Evolutionary conservation across 2,329 filamentous ascomycete genomes (phyloP), one percentile per base, ranked within the genome.

Genomic region (Tolypocladium tundrense): DNA sequence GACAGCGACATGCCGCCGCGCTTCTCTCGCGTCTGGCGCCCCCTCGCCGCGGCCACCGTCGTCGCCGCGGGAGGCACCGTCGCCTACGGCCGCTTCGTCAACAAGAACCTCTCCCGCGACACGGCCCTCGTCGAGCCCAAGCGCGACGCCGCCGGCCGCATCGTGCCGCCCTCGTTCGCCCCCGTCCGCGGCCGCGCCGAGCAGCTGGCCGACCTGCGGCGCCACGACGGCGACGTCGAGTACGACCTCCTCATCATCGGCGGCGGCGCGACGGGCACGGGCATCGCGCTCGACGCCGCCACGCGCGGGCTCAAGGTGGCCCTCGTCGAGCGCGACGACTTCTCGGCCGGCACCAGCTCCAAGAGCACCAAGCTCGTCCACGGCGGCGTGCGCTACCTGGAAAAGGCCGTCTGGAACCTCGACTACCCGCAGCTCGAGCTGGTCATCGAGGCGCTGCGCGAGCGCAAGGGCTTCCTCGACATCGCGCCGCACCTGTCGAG

Each of bases 301-400:
- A 92, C 89, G 2, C 82, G 89, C 64, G 89, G 89, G 2, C 75
- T 93, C 66, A 90, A 86, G 73, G 89, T 94, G 59, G 89, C 90
- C 14, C 75, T 92, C 55, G 88, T 94, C 19, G 89, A 94, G 75
- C 81, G 88, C 61, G 90, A 93, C 70, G 89, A 94, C 73, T 94
- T 93, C 70, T 87, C 86, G 65, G 82, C 86, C 61, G 89, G 90
- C 37, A 93, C 89, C 45, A 91, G 88, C 76, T 90, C 87, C 72
- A 93, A 93, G 77, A 91, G 88, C 75, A 94, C 89, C 54, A 94
- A 94, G 74, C 79, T 94, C 56, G 90, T 94, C 21, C 89, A 94
- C 73, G 89, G 89, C 64, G 89, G 89, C 68, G 90, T 94, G 60
- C 83, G 89, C 63, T 94, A 93, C 70, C 78, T 94, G 59, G 90